phyloP scores from a whole-genome alignment of 169 alveolate species.

The Cryptosporidium andersoni region DNA sequence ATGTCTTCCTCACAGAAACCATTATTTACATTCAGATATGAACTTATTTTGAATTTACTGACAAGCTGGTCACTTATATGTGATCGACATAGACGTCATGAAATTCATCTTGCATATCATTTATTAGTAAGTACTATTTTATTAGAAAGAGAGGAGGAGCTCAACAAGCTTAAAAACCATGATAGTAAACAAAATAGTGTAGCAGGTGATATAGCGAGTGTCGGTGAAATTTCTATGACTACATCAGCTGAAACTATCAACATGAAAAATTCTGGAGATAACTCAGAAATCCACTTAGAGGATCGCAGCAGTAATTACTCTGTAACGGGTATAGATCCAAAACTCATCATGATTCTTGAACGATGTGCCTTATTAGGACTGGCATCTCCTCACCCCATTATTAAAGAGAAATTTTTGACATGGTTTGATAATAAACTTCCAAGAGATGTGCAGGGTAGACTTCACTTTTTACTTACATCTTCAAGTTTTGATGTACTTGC shows the following conservation, averaged over 20 bases:
- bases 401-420: conserved; percentile 11
- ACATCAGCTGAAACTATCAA: too few relatives aligned
- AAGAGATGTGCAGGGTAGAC: conserved; percentile 38
- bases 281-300: background rate
- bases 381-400: conserved; percentile 58
- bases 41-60: conserved; percentile 3
- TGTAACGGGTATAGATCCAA: background rate
- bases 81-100: conserved; percentile 47
- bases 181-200: too few relatives aligned
- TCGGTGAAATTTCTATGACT: too few relatives aligned
- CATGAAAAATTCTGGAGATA: too few relatives aligned
- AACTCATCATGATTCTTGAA: conserved; percentile 4
- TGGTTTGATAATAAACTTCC: conserved; percentile 61
- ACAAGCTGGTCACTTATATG: conserved; percentile 61
- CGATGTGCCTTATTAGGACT: conserved; percentile 48
- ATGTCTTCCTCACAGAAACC: background rate
- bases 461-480: conserved; percentile 48
- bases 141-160: conserved; percentile 8
- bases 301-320: background rate
- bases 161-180: background rate
- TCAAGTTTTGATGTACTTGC: conserved; percentile 62
- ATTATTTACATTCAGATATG: conserved; percentile 14
- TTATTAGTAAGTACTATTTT: conserved; percentile 23
- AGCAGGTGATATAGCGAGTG: too few relatives aligned
- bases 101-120: conserved; percentile 44